Evolutionary conservation across 2,329 filamentous ascomycete genomes (phyloP).

Genomic region (Didymella sp.): DNA sequence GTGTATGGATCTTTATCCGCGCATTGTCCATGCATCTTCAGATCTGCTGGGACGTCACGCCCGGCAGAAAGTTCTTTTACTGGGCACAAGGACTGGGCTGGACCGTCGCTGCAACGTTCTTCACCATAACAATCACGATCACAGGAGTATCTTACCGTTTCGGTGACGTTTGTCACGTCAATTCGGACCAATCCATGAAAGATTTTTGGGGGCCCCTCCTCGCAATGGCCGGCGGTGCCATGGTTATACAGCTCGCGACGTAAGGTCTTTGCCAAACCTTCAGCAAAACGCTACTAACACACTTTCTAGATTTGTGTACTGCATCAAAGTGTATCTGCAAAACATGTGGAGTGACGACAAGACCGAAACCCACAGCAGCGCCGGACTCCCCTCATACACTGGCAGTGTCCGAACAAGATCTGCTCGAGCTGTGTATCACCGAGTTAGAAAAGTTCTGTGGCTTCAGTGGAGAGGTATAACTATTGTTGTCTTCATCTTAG

Average conservation of each 20-base stretch:
- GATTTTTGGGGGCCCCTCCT: conserved; percentile 92
- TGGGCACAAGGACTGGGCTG: conserved; percentile 80
- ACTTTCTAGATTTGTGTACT: conserved; percentile 68
- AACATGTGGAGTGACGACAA: conserved; percentile 76
- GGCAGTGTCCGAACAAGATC: conserved; percentile 80
- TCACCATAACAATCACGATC: conserved; percentile 77
- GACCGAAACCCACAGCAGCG: conserved; percentile 68
- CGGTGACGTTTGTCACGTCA: conserved; percentile 91
- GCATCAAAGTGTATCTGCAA: conserved; percentile 90
- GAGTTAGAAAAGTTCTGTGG: conserved; percentile 83
- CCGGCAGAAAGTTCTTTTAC: conserved; percentile 90
- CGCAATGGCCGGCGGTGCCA: conserved; percentile 75
- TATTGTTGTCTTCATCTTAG: conserved; percentile 87
- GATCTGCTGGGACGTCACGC: conserved; percentile 95
- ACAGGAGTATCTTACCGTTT: conserved; percentile 96
- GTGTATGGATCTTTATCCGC: conserved; percentile 90
- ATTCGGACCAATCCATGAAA: conserved; percentile 81
- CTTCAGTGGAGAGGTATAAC: conserved; percentile 94
- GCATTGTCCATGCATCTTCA: conserved; percentile 93
- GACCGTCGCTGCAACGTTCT: conserved; percentile 78
- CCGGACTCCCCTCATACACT: conserved; percentile 70
- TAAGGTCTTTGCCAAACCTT: conserved; percentile 57
- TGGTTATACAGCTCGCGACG: conserved; percentile 82
- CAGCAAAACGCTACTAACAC: conserved; percentile 16
- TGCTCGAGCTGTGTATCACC: conserved; percentile 84